These are phyloP conservation scores for Inga laurina DNA, from an alignment of 306 rosid genomes.

Conservation along the genomic window DNA sequence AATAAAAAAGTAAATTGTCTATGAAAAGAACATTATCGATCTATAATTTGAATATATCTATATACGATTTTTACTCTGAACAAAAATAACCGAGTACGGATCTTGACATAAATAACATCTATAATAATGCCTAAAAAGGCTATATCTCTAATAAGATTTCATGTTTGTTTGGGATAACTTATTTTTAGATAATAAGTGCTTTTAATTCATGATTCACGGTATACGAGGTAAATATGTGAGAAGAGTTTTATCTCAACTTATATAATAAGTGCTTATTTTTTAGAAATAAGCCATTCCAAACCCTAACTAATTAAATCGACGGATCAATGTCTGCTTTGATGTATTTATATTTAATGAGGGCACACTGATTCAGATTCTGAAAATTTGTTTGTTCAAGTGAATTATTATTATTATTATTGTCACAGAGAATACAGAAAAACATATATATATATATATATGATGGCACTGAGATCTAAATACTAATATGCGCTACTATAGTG, in stretches of 20 bases:
- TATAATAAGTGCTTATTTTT: too few relatives aligned
- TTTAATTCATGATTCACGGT: too few relatives aligned
- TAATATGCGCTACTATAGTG: conserved; percentile 30
- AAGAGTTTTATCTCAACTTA: too few relatives aligned
- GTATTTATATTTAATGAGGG: conserved; percentile 31
- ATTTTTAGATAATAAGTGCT: too few relatives aligned
- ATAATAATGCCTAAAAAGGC: not conserved
- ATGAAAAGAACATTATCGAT: not conserved
- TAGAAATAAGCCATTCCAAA: too few relatives aligned
- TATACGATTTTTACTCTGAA: not conserved
- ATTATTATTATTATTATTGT: conserved; percentile 37
- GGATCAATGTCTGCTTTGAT: conserved; percentile 26
- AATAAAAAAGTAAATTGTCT: not conserved
- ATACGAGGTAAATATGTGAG: too few relatives aligned
- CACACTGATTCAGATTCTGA: conserved; percentile 43
- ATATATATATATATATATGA: not conserved
- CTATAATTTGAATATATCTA: not conserved
- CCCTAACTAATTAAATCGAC: not conserved
- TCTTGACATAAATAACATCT: not conserved
- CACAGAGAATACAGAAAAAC: conserved; percentile 40
- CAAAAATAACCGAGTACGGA: not conserved
- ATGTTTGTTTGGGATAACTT: too few relatives aligned
- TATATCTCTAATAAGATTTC: not conserved
- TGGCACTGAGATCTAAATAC: conserved; percentile 39
- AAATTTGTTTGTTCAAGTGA: conserved; percentile 40